Conservation (phyloP, 352 stramenopile genomes). For the Phytophthora pini region DNA sequence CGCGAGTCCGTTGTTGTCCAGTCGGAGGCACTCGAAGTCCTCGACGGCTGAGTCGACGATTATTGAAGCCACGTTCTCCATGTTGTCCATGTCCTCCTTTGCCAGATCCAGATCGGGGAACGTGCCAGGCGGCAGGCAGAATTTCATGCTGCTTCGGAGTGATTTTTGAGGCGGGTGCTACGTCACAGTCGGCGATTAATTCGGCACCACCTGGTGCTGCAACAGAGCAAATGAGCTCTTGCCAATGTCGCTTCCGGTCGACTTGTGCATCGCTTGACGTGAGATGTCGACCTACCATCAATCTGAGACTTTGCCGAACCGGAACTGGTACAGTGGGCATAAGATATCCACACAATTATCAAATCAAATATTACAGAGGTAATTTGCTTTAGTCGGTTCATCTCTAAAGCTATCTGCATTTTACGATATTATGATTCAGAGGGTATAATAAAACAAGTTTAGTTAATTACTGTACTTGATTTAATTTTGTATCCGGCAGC, state of each 20-base stretch:
- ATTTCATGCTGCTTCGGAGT: conserved; percentile 32
- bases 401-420: too few relatives aligned
- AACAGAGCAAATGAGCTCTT: conserved; percentile 10
- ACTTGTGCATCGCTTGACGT: conserved; percentile 10
- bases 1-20: conserved; percentile 20
- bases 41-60: conserved; percentile 41
- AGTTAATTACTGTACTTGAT: conserved; percentile 7
- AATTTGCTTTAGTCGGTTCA: neutral
- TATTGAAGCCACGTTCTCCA: conserved; percentile 40
- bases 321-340: conserved; percentile 4
- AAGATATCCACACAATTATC: neutral
- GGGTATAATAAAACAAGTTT: neutral
- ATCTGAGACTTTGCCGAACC: conserved; percentile 9
- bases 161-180: neutral
- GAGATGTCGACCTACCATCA: conserved; percentile 19
- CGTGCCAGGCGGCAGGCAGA: conserved; percentile 40
- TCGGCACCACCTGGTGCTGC: conserved; percentile 4
- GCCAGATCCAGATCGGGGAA: conserved; percentile 50
- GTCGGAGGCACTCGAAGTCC: conserved; percentile 35
- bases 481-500: conserved; percentile 1
- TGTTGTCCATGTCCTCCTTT: conserved; percentile 45
- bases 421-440: neutral
- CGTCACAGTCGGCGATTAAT: conserved; percentile 2
- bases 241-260: conserved; percentile 10
- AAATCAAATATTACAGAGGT: neutral